Base-by-base conservation (phyloP, 768 basidiomycete genomes). In the Pleurotus pulmonarius region DNA sequence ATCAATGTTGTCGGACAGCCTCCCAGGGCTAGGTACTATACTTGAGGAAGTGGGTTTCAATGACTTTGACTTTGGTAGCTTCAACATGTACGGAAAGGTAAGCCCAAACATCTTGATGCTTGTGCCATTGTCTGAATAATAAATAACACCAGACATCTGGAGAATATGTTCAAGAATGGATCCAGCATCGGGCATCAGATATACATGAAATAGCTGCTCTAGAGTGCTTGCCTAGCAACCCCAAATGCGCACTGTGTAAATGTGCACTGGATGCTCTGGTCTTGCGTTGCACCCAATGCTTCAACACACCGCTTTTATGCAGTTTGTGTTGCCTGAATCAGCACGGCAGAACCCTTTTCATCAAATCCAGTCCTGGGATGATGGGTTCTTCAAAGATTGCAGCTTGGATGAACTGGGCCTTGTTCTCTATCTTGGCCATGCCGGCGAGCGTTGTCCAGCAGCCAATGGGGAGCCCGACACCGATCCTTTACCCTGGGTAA, bases 361-460 rank as follows among this genome's bases (percentile, higher is more conserved):
- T 47, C 37, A 25, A 15, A 48, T 56, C 24, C 9, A 56, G 24
- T 9, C 39, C 34, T 57, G 58, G 56, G 45, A 24, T 26, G 48
- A 25, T 15, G 18, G n/a, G 5, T 34, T 15, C 41, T 59, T 59
- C 40, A 18, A 29, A 24, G 7, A 20, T n/a, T 22, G 6, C 12
- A 20, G 39, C 34, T 43, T 57, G 40, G 59, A 63, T 8, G 67
- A 38, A 44, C 63, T 60, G 3, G 67, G 68, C 11, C 41, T 59
- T 16, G 18, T 26, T 16, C 24, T 56, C 4, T 44, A 57, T 26
- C 44, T 61, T 11, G 63, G 60, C 0, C 63, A 65, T 26, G 13
- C 15, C n/a, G 13, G 45, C 4, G 44, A 38, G 2, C n/a, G 57
- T 16, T 12, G 41, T 9, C 39, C 44, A 18, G 20, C 20, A 20